Evolutionary conservation across 2,329 filamentous ascomycete genomes (phyloP), one percentile per base, ranked within the genome.

Genomic region (Colletotrichum costaricense): DNA sequence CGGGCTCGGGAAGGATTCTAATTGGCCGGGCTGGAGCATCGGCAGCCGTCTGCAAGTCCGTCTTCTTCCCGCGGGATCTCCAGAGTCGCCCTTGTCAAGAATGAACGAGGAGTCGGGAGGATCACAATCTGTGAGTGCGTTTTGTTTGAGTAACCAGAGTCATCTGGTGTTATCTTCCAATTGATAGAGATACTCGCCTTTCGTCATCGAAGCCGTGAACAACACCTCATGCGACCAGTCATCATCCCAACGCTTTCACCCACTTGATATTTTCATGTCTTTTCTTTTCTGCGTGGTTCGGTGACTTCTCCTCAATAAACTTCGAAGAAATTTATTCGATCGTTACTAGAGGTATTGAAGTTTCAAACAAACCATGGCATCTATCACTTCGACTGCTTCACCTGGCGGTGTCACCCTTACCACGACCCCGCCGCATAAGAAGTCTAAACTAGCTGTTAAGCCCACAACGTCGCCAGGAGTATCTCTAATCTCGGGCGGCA

Each of bases 401-500:
- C 38, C 14, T 19, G 2, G 16, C 5, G 33, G 11, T 42, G 14
- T 16, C 11, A 5, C 6, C 14, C 33, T 57, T 57, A 24, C 33
- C 22, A 30, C 63, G 8, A 9, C 30, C 16, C 14, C 22, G 3
- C 12, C 30, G 8, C 30, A 67, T 22, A 28, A 11, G 28, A 60
- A 46, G 33, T 8, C 63, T 22, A 38, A 33, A 5, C 6, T 33
- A 22, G 54, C 12, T n/a, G 22, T 72, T 59, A 68, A 79, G 62
- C 71, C 78, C 58, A 69, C 78, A 69, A 78, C 82, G 6, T 81
- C 83, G 0, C 84, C 84, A 0, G 77, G 81, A 14, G 81, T 87
- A n/a, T 89, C 87, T 0, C 79, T 90, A 1, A 75, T 87, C 19
- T 81, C 88, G 1, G 88, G 88, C 28, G 87, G 84, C 22, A 76